A percentile compares a stretch with the other conserved stretches of the same genome.
Conservation (phyloP, 352 stramenopile species). For the Pythium plurisporium region DNA sequence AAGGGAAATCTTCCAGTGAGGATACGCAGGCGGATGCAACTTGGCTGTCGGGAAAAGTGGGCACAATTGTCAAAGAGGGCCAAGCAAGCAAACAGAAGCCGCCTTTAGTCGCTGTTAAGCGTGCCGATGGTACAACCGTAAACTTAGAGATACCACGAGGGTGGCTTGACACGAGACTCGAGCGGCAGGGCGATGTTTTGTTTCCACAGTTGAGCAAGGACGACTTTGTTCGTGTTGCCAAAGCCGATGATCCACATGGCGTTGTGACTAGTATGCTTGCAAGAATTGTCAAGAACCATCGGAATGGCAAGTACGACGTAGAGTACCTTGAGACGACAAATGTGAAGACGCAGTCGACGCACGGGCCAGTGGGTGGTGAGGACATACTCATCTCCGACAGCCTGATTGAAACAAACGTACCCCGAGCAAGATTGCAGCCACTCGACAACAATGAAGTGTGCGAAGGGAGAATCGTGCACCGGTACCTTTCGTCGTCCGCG, state of each 20-base stretch:
- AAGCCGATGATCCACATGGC: neutral
- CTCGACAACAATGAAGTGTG: constrained; percentile 26
- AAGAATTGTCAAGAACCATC: constrained; percentile 32
- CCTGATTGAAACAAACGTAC: constrained; percentile 19
- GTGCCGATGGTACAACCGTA: constrained; percentile 21
- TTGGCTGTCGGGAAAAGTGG: constrained; percentile 22
- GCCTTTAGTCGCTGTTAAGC: constrained; percentile 32
- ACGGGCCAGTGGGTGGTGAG: neutral
- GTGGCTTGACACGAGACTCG: constrained; percentile 37
- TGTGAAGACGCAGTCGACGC: neutral
- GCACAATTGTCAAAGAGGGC: constrained; percentile 29
- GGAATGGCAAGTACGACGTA: constrained; percentile 53
- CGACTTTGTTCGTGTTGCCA: constrained; percentile 39
- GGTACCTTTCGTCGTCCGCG: constrained; percentile 13
- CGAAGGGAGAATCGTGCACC: constrained; percentile 27
- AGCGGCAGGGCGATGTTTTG: constrained; percentile 22
- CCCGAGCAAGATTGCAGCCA: constrained; percentile 30
- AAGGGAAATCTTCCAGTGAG: neutral
- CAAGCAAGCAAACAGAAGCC: constrained; percentile 18
- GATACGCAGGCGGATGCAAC: neutral
- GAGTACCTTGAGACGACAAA: constrained; percentile 34
- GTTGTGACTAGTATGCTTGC: constrained; percentile 12
- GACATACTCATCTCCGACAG: neutral
- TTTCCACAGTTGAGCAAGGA: constrained; percentile 33
- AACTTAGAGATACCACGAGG: constrained; percentile 32